Percentiles rank a stretch among this genome's conserved stretches.
Conservation (phyloP, 2,329 filamentous ascomycete species). For the Geosmithia putterillii region DNA sequence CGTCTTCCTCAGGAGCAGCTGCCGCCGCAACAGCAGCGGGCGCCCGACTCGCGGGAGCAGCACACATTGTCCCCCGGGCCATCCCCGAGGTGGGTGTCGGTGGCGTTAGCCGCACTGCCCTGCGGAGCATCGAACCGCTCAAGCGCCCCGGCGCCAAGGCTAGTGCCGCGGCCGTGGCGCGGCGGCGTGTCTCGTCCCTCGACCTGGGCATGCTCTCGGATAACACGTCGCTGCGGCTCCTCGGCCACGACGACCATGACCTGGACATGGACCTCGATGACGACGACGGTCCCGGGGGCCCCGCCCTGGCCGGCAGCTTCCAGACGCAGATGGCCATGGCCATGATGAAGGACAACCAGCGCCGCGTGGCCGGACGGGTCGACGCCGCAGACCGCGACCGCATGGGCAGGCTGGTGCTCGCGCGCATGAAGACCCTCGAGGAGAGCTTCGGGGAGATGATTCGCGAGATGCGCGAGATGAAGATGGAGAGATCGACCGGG, state of each 20-base stretch:
- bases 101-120: slow-evolving; percentile 26
- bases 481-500: slow-evolving; percentile 29
- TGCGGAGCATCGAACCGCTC: slow-evolving; percentile 38
- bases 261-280: no score
- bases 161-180: no score
- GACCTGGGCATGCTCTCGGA: slow-evolving; percentile 68
- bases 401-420: slow-evolving; percentile 71
- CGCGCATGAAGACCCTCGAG: slow-evolving; percentile 85
- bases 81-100: slow-evolving; percentile 6
- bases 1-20: no score
- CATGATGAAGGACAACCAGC: slow-evolving; percentile 42
- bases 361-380: slow-evolving; percentile 28
- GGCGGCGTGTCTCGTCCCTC: slow-evolving; percentile 46
- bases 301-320: slow-evolving; percentile 64
- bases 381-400: slow-evolving; percentile 43
- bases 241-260: slow-evolving; percentile 32
- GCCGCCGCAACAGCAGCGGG: background rate
- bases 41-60: background rate
- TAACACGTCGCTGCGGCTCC: slow-evolving; percentile 39
- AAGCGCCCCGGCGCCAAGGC: slow-evolving; percentile 21
- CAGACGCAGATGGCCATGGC: slow-evolving; percentile 71
- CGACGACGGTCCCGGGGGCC: slow-evolving; percentile 39
- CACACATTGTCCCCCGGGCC: background rate
- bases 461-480: slow-evolving; percentile 60
- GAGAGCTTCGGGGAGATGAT: slow-evolving; percentile 84